phyloP scores from a whole-genome alignment of 495 filamentous ascomycete species.

The Xylona heveae region DNA sequence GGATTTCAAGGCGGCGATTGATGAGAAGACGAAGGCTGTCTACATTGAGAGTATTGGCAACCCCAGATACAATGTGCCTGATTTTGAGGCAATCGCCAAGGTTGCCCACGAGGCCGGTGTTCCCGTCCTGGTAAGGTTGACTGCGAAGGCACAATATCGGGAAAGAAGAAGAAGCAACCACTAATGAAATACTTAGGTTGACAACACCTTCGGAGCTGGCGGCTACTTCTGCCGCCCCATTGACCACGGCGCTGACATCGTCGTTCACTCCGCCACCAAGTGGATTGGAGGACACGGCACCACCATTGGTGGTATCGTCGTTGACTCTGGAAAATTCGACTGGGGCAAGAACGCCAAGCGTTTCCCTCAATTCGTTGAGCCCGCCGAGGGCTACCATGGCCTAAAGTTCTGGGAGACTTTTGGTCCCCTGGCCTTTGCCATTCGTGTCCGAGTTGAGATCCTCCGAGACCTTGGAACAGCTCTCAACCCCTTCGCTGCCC shows the following conservation, averaged over 20 bases:
- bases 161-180: not conserved
- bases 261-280: slow-evolving; percentile 92
- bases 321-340: slow-evolving; percentile 91
- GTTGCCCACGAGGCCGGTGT: slow-evolving; percentile 62
- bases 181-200: slow-evolving; percentile 30
- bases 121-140: slow-evolving; percentile 51
- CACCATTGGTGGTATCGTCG: slow-evolving; percentile 73
- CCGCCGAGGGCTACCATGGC: slow-evolving; percentile 83
- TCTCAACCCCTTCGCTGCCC: slow-evolving; percentile 87
- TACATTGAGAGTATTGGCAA: slow-evolving; percentile 95
- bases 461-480: slow-evolving; percentile 69
- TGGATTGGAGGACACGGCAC: slow-evolving; percentile 98
- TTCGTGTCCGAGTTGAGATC: slow-evolving; percentile 68
- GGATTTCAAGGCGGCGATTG: slow-evolving; percentile 69
- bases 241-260: slow-evolving; percentile 73
- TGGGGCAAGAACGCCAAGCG: slow-evolving; percentile 77
- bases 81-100: slow-evolving; percentile 68
- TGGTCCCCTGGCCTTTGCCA: slow-evolving; percentile 62
- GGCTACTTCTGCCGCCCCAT: slow-evolving; percentile 83
- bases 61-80: slow-evolving; percentile 83
- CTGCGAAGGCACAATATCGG: not conserved
- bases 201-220: slow-evolving; percentile 96
- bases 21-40: slow-evolving; percentile 91
- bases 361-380: slow-evolving; percentile 89
- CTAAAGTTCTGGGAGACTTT: slow-evolving; percentile 97